Evolutionary conservation across 1,139 yeast species (phyloP).

Genomic region (Debaryomyces sp.): DNA sequence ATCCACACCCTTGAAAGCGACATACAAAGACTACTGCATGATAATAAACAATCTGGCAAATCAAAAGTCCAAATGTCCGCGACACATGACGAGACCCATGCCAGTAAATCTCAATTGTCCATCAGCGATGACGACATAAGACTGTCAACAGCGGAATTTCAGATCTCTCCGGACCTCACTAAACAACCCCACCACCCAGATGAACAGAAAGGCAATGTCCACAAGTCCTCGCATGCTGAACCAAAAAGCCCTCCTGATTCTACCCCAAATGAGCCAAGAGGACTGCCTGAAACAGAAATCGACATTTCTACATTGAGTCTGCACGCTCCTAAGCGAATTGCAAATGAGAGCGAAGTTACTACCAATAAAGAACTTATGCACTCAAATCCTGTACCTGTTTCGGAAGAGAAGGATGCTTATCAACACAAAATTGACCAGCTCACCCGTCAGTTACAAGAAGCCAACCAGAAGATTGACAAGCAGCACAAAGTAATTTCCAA

Average conservation of each 20-base stretch:
- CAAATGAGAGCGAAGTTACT: background rate
- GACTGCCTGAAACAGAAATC: background rate
- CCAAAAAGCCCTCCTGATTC: background rate
- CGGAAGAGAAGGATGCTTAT: background rate
- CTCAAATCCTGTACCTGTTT: background rate
- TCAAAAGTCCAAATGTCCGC: background rate
- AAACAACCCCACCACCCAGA: background rate
- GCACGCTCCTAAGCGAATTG: background rate
- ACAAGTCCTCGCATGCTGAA: background rate
- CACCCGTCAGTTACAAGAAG: background rate
- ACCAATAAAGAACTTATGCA: background rate
- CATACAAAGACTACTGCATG: background rate
- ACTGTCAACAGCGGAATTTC: background rate
- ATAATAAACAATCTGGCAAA: background rate
- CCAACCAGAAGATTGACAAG: conserved; percentile 8
- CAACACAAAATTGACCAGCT: background rate
- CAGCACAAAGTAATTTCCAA: conserved; percentile 6
- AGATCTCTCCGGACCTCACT: background rate
- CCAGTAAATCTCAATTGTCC: background rate
- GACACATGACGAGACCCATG: background rate
- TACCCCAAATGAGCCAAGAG: background rate
- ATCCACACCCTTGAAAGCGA: background rate
- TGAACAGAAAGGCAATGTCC: background rate
- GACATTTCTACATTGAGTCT: background rate
- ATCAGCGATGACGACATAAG: background rate